Percentiles rank a stretch among this genome's conserved stretches.
These are phyloP conservation scores for Moniliella sp. DNA, from an alignment of 1,284 basidiomycete species.

Conservation along the genomic window DNA sequence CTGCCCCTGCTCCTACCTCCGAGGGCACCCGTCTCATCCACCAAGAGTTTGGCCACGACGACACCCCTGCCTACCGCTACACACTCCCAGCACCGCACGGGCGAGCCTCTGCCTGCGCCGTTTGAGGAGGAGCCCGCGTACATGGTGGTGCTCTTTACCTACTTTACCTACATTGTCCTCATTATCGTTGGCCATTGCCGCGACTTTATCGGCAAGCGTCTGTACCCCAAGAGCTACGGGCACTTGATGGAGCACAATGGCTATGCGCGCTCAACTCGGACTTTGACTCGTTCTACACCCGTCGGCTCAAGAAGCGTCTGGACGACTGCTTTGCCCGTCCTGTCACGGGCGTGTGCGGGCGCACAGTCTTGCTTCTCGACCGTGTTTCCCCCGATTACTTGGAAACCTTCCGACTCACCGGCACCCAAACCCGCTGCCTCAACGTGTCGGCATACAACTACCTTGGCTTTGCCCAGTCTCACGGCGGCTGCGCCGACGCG, in stretches of 20 bases:
- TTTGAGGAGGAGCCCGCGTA: conserved; percentile 58
- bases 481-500: conserved; percentile 76
- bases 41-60: conserved; percentile 65
- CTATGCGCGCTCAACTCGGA: conserved; percentile 86
- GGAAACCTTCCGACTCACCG: conserved; percentile 55
- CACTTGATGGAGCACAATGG: conserved; percentile 39
- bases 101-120: conserved; percentile 13
- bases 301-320: conserved; percentile 74
- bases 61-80: conserved; percentile 49
- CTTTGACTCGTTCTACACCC: conserved; percentile 97
- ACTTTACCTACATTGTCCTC: conserved; percentile 40
- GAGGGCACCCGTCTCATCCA: conserved; percentile 37
- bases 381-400: conserved; percentile 64
- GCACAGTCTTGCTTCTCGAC: conserved; percentile 70
- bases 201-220: conserved; percentile 78
- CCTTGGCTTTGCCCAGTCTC: conserved; percentile 84
- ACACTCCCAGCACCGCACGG: conserved; percentile 43
- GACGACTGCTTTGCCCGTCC: conserved; percentile 90
- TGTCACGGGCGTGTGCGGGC: conserved; percentile 78
- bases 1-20: conserved; percentile 1
- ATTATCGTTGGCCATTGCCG: conserved; percentile 76
- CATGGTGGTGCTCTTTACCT: conserved; percentile 72
- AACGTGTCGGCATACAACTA: conserved; percentile 99
- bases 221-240: conserved; percentile 50
- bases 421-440: conserved; percentile 59